Conservation (phyloP, 495 filamentous ascomycete genomes). For the Talaromyces wortmannii region DNA sequence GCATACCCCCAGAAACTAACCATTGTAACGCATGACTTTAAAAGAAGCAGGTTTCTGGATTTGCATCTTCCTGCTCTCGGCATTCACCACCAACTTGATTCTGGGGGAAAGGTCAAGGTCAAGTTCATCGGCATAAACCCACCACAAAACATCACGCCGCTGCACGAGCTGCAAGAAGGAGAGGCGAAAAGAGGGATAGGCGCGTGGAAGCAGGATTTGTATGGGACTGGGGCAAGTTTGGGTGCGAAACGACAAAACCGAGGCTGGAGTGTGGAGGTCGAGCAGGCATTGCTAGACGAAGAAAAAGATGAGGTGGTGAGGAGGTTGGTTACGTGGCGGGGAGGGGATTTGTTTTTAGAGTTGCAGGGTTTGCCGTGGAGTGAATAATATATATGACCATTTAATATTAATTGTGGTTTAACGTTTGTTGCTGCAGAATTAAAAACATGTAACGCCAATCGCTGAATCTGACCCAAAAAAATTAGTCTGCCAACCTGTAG, state of each 20-base stretch:
- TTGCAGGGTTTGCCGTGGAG: constrained; percentile 36
- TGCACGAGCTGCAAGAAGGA: constrained; percentile 31
- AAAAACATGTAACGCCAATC: background rate
- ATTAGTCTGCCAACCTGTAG: constrained; percentile 56
- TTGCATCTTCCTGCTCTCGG: constrained; percentile 62
- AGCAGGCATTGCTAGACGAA: constrained; percentile 16
- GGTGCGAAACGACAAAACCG: constrained; percentile 26
- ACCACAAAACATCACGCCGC: constrained; percentile 44
- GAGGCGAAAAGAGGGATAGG: constrained; percentile 36
- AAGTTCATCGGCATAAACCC: constrained; percentile 62
- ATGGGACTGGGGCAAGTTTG: constrained; percentile 31
- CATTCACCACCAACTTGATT: constrained; percentile 12
- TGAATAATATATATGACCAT: constrained; percentile 7
- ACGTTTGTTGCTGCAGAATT: background rate
- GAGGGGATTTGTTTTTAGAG: constrained; percentile 27
- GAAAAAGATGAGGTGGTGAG: constrained; percentile 22
- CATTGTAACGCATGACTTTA: constrained; percentile 72
- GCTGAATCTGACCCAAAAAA: too few relatives aligned
- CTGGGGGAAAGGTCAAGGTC: background rate
- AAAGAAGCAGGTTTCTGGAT: constrained; percentile 57
- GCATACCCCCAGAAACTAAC: constrained; percentile 42
- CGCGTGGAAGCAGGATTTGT: constrained; percentile 36
- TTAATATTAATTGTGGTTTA: too few relatives aligned
- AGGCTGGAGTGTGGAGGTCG: constrained; percentile 32
- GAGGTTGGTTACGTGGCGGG: constrained; percentile 31